Conservation (phyloP, 306 rosid genomes). For the Potentilla sterilis region DNA sequence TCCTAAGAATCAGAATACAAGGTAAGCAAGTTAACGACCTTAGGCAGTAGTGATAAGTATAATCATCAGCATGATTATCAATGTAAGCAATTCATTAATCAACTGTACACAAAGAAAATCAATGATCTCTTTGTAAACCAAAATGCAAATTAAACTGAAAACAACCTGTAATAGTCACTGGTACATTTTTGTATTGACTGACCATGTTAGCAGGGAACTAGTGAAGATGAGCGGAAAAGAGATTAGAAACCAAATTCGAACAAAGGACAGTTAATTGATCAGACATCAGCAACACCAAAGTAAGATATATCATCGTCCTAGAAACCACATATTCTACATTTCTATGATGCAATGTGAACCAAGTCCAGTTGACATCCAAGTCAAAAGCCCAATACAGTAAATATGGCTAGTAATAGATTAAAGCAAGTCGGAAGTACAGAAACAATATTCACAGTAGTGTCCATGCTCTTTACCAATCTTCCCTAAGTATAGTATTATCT, state of each 20-base stretch:
- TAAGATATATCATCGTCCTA: background rate
- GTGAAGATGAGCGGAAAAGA: background rate
- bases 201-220: background rate
- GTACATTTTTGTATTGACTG: background rate
- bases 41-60: slow-evolving; percentile 2
- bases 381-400: background rate
- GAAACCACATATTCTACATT: background rate
- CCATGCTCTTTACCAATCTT: background rate
- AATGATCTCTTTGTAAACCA: background rate
- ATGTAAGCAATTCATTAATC: background rate
- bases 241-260: background rate
- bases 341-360: background rate
- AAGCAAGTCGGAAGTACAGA: background rate
- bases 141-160: background rate
- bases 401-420: background rate
- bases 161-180: background rate
- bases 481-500: background rate
- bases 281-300: background rate
- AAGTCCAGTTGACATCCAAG: background rate
- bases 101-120: background rate
- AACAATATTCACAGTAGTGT: background rate
- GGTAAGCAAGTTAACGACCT: slow-evolving; percentile 22
- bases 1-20: slow-evolving; percentile 49
- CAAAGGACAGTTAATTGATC: background rate
- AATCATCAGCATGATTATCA: background rate